Base-by-base conservation (phyloP, 2,329 filamentous ascomycete genomes). In the Aspergillus melleus region DNA sequence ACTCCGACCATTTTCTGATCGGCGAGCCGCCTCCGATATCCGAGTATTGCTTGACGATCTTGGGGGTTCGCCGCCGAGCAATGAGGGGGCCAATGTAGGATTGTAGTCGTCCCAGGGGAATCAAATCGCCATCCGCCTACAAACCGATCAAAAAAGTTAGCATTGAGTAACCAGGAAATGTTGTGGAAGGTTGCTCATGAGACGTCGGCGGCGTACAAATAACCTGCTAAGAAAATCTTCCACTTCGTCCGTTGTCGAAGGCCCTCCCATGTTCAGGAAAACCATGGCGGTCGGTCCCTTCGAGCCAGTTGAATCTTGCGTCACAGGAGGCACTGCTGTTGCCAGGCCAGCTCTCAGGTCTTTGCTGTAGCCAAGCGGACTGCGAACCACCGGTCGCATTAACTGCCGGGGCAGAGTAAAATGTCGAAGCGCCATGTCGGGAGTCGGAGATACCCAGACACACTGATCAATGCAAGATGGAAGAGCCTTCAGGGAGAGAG, bases 261-360 rank as follows among this genome's bases (percentile, higher is more conserved):
- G 95, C 0, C 95, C 95, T 61, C 95, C 95, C 95, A 99, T 99
- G 79, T 99, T 99, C 80, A 99, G 86, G 72, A 99, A 97, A 14
- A 99, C 95, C 87, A 99, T 98, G 49, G 95, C 95, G 4, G 95
- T 99, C 8, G 93, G 92, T 0, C 94, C 94, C 72, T 91, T 85
- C 2, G 84, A 83, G 52, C 84, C 86, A 0, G 85, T 85, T 6
- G 85, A 82, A 83, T 92, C 84, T 75, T 96, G 91, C 0, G 90
- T 93, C 22, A 95, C 91, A 8, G 91, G 90, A 11, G 90, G 90
- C 4, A 86, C 87, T 19, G 83, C 81, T 14, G 87, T 89, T 30
- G 88, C 89, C 66, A 80, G 77, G 5, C 71, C 70, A 51, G 70
- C 66, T 62, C 70, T 68, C 22, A 70, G 73, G 50, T 66, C 59